These are phyloP conservation scores for Tausonia pullulans DNA, from an alignment of 1,284 basidiomycete species.

Conservation along the genomic window DNA sequence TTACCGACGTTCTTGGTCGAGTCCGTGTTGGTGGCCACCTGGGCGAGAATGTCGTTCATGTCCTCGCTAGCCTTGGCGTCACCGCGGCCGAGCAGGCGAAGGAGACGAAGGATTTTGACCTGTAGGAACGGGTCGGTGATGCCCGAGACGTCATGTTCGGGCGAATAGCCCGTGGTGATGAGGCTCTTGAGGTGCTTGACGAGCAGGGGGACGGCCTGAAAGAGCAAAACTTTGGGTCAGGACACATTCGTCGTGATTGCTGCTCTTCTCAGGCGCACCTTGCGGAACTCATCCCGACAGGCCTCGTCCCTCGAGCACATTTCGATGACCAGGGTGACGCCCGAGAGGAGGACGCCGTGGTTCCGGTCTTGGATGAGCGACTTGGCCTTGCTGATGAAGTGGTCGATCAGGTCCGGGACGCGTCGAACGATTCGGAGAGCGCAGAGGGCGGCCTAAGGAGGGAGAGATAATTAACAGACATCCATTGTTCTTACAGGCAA, in stretches of 20 bases:
- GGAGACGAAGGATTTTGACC: slow-evolving; percentile 88
- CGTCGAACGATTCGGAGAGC: slow-evolving; percentile 93
- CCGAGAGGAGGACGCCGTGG: slow-evolving; percentile 87
- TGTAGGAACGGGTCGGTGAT: slow-evolving; percentile 99
- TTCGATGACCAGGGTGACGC: slow-evolving; percentile 89
- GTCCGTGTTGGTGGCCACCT: slow-evolving; percentile 98
- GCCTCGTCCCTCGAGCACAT: slow-evolving; percentile 74
- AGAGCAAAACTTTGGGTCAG: background rate
- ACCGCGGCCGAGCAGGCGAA: slow-evolving; percentile 76
- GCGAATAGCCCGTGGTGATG: slow-evolving; percentile 93
- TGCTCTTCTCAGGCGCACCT: slow-evolving; percentile 40
- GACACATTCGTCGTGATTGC: background rate
- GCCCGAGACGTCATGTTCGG: slow-evolving; percentile 98
- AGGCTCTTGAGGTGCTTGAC: slow-evolving; percentile 92
- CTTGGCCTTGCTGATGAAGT: slow-evolving; percentile 81
- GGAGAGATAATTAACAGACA: slow-evolving; percentile 12
- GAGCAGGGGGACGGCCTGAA: slow-evolving; percentile 77
- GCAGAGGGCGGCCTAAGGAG: slow-evolving; percentile 74
- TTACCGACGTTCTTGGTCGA: slow-evolving; percentile 97
- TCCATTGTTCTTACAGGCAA: too few relatives aligned
- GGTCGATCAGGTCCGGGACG: slow-evolving; percentile 91
- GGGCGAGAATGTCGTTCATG: slow-evolving; percentile 98
- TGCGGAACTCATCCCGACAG: slow-evolving; percentile 75
- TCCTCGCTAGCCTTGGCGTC: slow-evolving; percentile 80
- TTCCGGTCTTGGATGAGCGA: slow-evolving; percentile 89